Percentiles rank a stretch among this genome's conserved stretches.
Evolutionary conservation across 75 land plant species (phyloP).

Genomic region (Azolla pinnata): DNA sequence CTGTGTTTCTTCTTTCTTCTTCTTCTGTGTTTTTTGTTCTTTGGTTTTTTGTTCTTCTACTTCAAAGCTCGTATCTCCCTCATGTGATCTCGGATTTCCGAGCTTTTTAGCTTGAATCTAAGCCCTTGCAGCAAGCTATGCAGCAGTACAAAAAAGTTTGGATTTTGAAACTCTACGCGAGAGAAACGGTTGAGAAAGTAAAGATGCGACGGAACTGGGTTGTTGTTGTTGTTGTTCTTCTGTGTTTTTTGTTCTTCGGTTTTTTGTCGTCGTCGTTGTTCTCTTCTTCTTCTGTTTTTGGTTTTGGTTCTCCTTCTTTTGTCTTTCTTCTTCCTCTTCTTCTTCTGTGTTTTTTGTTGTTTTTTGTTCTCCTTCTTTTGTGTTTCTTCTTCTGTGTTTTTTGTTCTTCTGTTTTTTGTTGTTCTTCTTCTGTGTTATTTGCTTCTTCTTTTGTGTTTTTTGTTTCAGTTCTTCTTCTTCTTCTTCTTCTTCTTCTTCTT

Average conservation of each 20-base stretch:
- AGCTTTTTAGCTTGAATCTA: no score
- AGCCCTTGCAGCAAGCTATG: no score
- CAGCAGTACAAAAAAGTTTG: no score
- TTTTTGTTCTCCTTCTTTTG: not conserved
- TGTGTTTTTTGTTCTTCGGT: not conserved
- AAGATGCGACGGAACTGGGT: no score
- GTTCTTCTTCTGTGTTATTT: not conserved
- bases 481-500: not conserved
- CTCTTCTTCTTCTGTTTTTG: not conserved
- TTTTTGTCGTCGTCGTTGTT: not conserved
- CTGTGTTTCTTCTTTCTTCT: not conserved
- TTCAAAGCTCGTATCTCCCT: not conserved
- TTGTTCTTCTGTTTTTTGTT: not conserved
- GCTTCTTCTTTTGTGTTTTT: not conserved
- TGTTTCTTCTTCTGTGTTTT: not conserved
- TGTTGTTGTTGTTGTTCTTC: no score
- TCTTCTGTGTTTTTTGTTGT: not conserved
- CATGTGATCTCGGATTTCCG: no score
- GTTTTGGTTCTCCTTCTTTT: not conserved
- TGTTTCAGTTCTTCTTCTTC: not conserved
- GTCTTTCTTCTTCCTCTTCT: not conserved
- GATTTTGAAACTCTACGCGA: no score
- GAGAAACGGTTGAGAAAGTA: no score
- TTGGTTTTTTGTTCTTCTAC: not conserved
- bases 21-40: not conserved